These are phyloP conservation scores for Exophiala alcalophila DNA, from an alignment of 2,329 filamentous ascomycete genomes.

Conservation along the genomic window DNA sequence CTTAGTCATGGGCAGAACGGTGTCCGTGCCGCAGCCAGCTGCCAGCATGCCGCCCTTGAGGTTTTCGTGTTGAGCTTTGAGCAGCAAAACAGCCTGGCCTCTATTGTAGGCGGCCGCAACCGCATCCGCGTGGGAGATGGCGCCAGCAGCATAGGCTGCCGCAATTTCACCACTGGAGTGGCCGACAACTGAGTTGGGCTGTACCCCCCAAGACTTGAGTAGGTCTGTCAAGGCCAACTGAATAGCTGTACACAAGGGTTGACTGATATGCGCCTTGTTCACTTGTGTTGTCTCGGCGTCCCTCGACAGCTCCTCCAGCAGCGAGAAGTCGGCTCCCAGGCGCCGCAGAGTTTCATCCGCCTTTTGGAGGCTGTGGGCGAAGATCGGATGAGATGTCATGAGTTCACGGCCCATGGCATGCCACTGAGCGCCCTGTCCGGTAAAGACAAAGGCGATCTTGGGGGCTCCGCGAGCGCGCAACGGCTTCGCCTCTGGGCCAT, in stretches of 20 bases:
- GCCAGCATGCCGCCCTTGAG: slow-evolving; percentile 36
- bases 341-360: slow-evolving; percentile 9
- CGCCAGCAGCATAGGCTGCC: slow-evolving; percentile 36
- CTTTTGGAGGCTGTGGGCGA: slow-evolving; percentile 18
- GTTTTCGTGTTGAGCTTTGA: neutral
- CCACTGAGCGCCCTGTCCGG: slow-evolving; percentile 41
- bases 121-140: slow-evolving; percentile 18
- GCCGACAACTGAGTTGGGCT: slow-evolving; percentile 32
- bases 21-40: slow-evolving; percentile 28
- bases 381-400: slow-evolving; percentile 26
- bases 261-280: slow-evolving; percentile 31
- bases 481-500: neutral
- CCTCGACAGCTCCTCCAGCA: slow-evolving; percentile 19
- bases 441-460: slow-evolving; percentile 34
- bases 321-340: neutral
- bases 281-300: slow-evolving; percentile 22
- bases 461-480: neutral
- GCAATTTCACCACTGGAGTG: slow-evolving; percentile 40
- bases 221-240: slow-evolving; percentile 37
- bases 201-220: slow-evolving; percentile 30
- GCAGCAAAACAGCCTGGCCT: too few species aligned
- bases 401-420: slow-evolving; percentile 35
- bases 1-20: slow-evolving; percentile 8
- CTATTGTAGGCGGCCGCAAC: slow-evolving; percentile 30
- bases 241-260: slow-evolving; percentile 36